A percentile compares a stretch with the other conserved stretches of the same genome.
Evolutionary conservation across 2,329 filamentous ascomycete genomes (phyloP).

Genomic region (Proliferodiscus dingleyae): DNA sequence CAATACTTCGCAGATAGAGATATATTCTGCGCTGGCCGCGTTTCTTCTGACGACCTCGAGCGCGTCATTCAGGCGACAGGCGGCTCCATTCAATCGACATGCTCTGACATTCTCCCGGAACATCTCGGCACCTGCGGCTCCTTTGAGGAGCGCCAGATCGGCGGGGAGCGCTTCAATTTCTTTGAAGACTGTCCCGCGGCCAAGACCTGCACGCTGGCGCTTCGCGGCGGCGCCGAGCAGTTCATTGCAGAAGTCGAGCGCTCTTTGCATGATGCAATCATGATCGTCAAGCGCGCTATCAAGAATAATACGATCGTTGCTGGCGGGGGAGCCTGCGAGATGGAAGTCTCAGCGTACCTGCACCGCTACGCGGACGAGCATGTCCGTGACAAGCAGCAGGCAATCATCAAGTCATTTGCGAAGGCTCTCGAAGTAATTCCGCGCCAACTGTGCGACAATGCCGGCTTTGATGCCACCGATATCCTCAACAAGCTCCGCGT

Average conservation of each 20-base stretch:
- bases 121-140: conserved; percentile 85
- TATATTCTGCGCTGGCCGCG: conserved; percentile 95
- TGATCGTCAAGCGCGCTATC: conserved; percentile 98
- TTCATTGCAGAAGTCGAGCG: conserved; percentile 99
- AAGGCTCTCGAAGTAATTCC: conserved; percentile 97
- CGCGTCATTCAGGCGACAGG: conserved; percentile 93
- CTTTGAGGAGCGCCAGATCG: conserved; percentile 96
- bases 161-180: conserved; percentile 96
- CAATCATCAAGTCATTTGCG: conserved; percentile 95
- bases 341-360: conserved; percentile 93
- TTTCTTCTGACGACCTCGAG: conserved; percentile 87
- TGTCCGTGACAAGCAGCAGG: conserved; percentile 90
- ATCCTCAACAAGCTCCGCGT: conserved; percentile 95
- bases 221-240: conserved; percentile 94
- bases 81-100: conserved; percentile 88
- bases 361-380: conserved; percentile 91
- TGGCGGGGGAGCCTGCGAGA: conserved; percentile 89
- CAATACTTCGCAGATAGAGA: conserved; percentile 98
- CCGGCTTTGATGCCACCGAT: conserved; percentile 95
- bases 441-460: conserved; percentile 95
- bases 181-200: conserved; percentile 94
- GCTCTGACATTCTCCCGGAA: conserved; percentile 84
- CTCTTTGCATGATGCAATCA: conserved; percentile 96
- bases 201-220: conserved; percentile 93
- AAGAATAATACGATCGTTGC: conserved; percentile 93